Base-by-base conservation (phyloP, 202 grass and related monocot species). In the Zoysia matrella region DNA sequence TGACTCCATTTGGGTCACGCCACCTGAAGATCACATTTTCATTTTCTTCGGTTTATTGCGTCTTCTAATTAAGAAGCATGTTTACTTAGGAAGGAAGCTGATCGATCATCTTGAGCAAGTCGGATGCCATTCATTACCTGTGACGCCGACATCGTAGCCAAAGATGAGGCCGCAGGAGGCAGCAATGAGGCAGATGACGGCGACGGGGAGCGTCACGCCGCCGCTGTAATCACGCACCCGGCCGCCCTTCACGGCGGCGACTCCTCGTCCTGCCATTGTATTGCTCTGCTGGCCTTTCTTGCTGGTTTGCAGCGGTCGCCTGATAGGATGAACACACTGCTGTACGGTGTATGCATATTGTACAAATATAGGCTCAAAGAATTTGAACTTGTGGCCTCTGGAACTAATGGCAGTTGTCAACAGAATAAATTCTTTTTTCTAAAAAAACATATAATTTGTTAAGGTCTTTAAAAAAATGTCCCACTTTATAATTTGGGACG, bases 1-100 rank as follows among this genome's bases (percentile, higher is more conserved):
- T 36, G 63, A 62, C 22, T 78, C 75, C 75, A 78, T 78, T 51
- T 62, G 63, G 0, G 57, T 78, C 14, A 86, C 84, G 1, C 84
- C 84, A 58, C 83, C 83, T 79, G 65, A 62, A 58, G 18, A 15
- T 58, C 18, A 55, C 13, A 2, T 13, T 2, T 53, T 12, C 10
- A 53, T 13, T 11, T 52, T 52, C 11, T 52, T 36, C 30, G 30
- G 30, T 36, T 36, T 36, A 36, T 36, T 36, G 30, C 30, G 30
- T 36, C 30, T 36, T 36, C 30, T 36, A 36, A 36, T 36, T 36
- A 36, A 36, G 30, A 36, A 36, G 30, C 30, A 36, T 36, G 30
- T 36, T 36, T 36, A 36, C 30, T 36, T 36, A 36, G 30, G 30
- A 36, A 36, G 3, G 10, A 52, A 50, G 8, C 48, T 6, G 5